Evolutionary conservation across 768 basidiomycete species (phyloP).

Genomic region (Boletus reticuloceps): DNA sequence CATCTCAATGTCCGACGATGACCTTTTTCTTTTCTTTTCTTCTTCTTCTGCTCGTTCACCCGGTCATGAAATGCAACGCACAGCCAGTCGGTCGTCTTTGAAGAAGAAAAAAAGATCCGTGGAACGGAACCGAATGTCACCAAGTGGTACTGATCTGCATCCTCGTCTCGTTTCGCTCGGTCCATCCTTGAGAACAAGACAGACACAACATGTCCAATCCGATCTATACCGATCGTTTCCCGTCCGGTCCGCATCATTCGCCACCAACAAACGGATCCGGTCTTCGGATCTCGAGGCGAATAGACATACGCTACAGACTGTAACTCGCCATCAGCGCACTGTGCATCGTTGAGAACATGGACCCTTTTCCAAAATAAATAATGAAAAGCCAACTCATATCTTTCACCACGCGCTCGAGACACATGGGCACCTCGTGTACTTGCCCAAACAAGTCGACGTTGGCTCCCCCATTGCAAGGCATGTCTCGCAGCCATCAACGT

Average conservation of each 20-base stretch:
- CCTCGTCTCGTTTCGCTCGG: no score
- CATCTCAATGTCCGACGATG: no score
- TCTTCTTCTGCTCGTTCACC: background rate
- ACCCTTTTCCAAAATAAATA: background rate
- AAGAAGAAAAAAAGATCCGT: background rate
- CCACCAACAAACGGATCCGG: background rate
- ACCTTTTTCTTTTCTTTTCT: background rate
- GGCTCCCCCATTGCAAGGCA: background rate
- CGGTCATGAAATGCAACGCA: background rate
- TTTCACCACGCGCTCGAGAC: background rate
- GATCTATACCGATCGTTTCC: background rate
- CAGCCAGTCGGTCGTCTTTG: conserved; percentile 1
- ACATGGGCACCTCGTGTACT: conserved; percentile 5
- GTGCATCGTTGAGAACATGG: background rate
- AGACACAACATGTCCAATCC: no score
- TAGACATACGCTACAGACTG: no score
- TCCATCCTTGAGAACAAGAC: no score
- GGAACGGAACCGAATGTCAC: background rate
- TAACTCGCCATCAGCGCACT: background rate
- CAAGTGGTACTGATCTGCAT: no score
- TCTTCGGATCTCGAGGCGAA: background rate
- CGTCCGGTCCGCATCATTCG: conserved; percentile 3
- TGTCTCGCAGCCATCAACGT: background rate
- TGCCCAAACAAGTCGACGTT: background rate
- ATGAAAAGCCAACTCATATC: background rate